These are phyloP conservation scores for Hemisphaericaspora xylofermentans DNA, from an alignment of 1,139 yeast species.

Conservation along the genomic window DNA sequence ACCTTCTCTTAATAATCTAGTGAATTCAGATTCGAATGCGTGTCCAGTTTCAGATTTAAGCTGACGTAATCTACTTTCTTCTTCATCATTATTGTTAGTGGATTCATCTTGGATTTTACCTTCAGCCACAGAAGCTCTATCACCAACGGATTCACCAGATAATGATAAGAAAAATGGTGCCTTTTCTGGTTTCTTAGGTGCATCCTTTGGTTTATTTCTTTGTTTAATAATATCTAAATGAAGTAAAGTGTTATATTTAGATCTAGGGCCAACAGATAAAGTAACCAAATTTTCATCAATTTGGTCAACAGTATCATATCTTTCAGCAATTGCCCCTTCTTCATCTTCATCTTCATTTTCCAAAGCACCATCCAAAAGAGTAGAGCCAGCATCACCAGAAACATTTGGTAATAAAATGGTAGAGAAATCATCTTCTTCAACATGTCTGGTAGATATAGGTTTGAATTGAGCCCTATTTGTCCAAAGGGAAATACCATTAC, in stretches of 20 bases:
- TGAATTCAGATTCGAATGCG: conserved; percentile 73
- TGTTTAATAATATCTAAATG: conserved; percentile 81
- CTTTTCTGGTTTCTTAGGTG: conserved; percentile 81
- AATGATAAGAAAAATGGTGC: conserved; percentile 80
- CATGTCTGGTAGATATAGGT: conserved; percentile 69
- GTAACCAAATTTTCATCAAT: conserved; percentile 65
- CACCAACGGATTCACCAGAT: conserved; percentile 66
- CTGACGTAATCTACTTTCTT: conserved; percentile 26
- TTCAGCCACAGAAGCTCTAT: conserved; percentile 65
- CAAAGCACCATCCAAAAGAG: conserved; percentile 76
- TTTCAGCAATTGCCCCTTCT: conserved; percentile 25
- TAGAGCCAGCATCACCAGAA: conserved; percentile 80
- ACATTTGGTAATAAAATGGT: conserved; percentile 65
- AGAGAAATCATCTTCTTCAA: conserved; percentile 72
- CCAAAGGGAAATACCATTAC: conserved; percentile 92
- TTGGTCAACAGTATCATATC: conserved; percentile 63
- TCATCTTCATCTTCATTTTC: conserved; percentile 29
- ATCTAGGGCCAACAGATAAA: conserved; percentile 72
- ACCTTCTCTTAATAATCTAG: conserved; percentile 60
- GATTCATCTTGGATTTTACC: conserved; percentile 19
- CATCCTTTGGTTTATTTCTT: conserved; percentile 87
- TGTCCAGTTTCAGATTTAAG: conserved; percentile 25
- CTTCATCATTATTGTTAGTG: conserved; percentile 17
- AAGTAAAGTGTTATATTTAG: conserved; percentile 73
- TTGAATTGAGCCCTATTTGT: conserved; percentile 85